These are phyloP conservation scores for Suhomyces ambrosiae DNA, from an alignment of 1,139 yeast species.

Conservation along the genomic window DNA sequence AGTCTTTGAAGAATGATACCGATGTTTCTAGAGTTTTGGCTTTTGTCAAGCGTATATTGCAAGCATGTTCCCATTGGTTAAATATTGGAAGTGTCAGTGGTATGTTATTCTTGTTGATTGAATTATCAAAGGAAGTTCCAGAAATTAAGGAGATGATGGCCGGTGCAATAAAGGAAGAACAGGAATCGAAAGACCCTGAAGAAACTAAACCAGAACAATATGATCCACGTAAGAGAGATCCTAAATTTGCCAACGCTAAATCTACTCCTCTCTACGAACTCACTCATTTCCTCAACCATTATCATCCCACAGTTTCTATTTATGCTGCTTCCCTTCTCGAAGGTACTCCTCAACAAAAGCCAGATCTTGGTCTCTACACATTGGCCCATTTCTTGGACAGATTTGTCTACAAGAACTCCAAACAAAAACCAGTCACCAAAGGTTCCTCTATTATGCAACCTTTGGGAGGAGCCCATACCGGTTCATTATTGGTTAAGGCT, in stretches of 20 bases:
- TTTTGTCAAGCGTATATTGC: conserved; percentile 87
- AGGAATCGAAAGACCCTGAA: conserved; percentile 16
- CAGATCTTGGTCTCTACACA: conserved; percentile 88
- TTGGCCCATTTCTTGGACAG: conserved; percentile 90
- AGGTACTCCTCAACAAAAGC: conserved; percentile 56
- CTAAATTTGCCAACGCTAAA: conserved; percentile 80
- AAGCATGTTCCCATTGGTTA: conserved; percentile 82
- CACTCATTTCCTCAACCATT: conserved; percentile 70
- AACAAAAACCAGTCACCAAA: conserved; percentile 66
- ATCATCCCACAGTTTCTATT: conserved; percentile 87
- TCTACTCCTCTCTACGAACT: conserved; percentile 87
- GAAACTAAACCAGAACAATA: conserved; percentile 38
- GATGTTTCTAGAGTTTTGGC: conserved; percentile 74
- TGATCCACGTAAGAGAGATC: conserved; percentile 91
- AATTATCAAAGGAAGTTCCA: conserved; percentile 50
- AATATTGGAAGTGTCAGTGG: conserved; percentile 92
- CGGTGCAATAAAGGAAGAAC: conserved; percentile 25
- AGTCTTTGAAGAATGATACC: conserved; percentile 74
- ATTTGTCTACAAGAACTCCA: conserved; percentile 92
- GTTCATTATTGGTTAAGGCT: conserved; percentile 69
- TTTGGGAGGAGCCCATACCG: conserved; percentile 86
- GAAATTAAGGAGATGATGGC: conserved; percentile 44
- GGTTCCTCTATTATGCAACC: conserved; percentile 98
- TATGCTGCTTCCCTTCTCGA: conserved; percentile 70
- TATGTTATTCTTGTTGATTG: conserved; percentile 74